These are phyloP conservation scores for Trichocomaceae sp. DNA, from an alignment of 2,329 filamentous ascomycete species.

Conservation along the genomic window DNA sequence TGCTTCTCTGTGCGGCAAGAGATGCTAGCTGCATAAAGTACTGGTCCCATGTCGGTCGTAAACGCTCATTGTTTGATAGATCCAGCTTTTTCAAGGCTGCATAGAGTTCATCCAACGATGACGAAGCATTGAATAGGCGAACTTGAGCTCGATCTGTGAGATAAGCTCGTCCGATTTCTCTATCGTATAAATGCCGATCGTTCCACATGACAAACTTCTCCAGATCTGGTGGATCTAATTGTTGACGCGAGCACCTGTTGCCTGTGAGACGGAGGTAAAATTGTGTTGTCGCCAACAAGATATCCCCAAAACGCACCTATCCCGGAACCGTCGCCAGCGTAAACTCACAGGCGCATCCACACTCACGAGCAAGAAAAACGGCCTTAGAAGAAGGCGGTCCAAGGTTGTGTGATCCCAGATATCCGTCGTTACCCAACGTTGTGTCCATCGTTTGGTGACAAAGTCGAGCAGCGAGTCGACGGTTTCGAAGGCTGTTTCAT, in stretches of 20 bases:
- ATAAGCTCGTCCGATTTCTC: conserved; percentile 59
- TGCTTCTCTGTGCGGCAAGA: conserved; percentile 80
- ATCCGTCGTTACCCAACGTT: conserved; percentile 79
- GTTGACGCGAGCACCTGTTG: conserved; percentile 42
- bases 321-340: conserved; percentile 72
- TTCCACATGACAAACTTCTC: conserved; percentile 56
- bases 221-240: conserved; percentile 47
- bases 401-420: conserved; percentile 67
- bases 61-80: conserved; percentile 67
- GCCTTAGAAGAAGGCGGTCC: conserved; percentile 68
- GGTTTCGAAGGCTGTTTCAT: conserved; percentile 48
- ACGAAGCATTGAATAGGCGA: conserved; percentile 77
- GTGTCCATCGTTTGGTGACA: conserved; percentile 76
- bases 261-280: conserved; percentile 28
- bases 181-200: conserved; percentile 69
- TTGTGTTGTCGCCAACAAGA: conserved; percentile 43
- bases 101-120: conserved; percentile 64
- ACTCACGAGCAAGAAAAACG: conserved; percentile 88
- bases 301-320: conserved; percentile 45
- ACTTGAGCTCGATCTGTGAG: conserved; percentile 77
- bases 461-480: conserved; percentile 69
- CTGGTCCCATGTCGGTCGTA: conserved; percentile 88
- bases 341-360: conserved; percentile 82
- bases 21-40: conserved; percentile 98
- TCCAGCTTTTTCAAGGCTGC: conserved; percentile 66